These are phyloP conservation scores for Macrolepiota fuliginosa DNA, from an alignment of 768 basidiomycete genomes.

Conservation along the genomic window DNA sequence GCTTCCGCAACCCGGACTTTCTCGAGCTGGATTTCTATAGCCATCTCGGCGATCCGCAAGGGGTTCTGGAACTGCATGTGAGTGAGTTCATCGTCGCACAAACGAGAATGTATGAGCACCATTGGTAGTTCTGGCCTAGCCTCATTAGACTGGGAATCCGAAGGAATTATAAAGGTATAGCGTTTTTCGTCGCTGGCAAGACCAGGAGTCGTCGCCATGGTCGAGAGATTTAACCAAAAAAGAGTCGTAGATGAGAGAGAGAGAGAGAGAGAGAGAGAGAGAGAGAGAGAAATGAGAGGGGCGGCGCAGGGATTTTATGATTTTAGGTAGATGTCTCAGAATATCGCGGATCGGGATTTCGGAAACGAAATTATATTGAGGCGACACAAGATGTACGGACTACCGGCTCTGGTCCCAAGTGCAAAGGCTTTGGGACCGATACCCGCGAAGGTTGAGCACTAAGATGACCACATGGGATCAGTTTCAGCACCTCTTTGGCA, in stretches of 20 bases:
- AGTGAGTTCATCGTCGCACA: too few relatives aligned
- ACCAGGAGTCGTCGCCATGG: constrained; percentile 4
- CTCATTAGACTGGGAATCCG: neutral
- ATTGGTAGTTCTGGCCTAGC: neutral
- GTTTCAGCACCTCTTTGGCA: constrained; percentile 15
- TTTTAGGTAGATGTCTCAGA: constrained; percentile 4
- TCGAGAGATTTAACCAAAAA: constrained; percentile 4
- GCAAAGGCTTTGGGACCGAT: neutral
- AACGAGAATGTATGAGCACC: neutral
- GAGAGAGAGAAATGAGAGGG: neutral
- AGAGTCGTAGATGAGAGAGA: neutral
- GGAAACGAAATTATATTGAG: neutral
- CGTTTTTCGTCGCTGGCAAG: constrained; percentile 3
- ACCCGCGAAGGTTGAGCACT: constrained; percentile 7
- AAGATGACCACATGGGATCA: constrained; percentile 7
- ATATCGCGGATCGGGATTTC: neutral
- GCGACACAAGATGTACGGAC: constrained; percentile 4
- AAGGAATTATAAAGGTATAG: neutral
- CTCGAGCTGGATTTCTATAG: constrained; percentile 54
- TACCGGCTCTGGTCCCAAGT: constrained; percentile 12
- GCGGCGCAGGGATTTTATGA: neutral
- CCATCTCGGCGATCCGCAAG: constrained; percentile 47
- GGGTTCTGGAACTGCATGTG: constrained; percentile 33
- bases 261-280: neutral
- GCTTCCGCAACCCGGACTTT: constrained; percentile 53